Evolutionary conservation across 164 flowering plant species (phyloP).

Genomic region (Berberis thunbergii): DNA sequence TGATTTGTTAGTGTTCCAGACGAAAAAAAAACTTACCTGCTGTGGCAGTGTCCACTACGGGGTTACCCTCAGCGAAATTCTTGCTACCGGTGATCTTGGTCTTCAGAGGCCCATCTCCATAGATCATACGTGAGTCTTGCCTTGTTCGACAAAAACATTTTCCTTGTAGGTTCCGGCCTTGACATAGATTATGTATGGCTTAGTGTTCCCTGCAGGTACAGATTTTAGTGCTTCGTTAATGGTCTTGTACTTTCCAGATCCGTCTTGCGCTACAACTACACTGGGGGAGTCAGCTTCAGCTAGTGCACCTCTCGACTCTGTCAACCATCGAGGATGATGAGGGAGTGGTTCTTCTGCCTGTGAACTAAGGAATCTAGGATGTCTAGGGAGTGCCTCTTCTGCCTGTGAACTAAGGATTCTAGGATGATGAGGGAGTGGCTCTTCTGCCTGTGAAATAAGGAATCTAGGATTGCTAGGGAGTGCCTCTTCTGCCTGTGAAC

Average conservation of each 20-base stretch:
- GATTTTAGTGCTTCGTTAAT: slow-evolving; percentile 35
- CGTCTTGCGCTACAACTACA: slow-evolving; percentile 54
- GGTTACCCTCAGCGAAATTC: slow-evolving; percentile 12
- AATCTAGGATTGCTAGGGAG: no score
- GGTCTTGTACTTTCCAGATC: slow-evolving; percentile 41
- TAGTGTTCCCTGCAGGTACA: slow-evolving; percentile 17
- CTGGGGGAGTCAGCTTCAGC: slow-evolving; percentile 21
- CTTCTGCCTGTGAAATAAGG: no score
- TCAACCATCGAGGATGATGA: no score
- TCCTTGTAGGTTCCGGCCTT: slow-evolving; percentile 49
- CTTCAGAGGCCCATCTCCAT: slow-evolving; percentile 45
- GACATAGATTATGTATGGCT: slow-evolving; percentile 33
- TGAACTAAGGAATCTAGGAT: no score
- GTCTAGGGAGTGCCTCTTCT: no score
- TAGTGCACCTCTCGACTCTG: not conserved
- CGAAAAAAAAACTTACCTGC: slow-evolving; percentile 9
- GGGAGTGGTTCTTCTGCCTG: no score
- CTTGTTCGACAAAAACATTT: slow-evolving; percentile 12
- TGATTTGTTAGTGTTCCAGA: not conserved
- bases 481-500: no score
- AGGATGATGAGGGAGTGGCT: no score
- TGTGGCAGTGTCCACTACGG: slow-evolving; percentile 27
- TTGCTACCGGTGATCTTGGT: slow-evolving; percentile 32
- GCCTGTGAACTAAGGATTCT: no score
- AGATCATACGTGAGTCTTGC: slow-evolving; percentile 19